phyloP scores from a whole-genome alignment of 202 grass and related monocot species.

The Setaria viridis region DNA sequence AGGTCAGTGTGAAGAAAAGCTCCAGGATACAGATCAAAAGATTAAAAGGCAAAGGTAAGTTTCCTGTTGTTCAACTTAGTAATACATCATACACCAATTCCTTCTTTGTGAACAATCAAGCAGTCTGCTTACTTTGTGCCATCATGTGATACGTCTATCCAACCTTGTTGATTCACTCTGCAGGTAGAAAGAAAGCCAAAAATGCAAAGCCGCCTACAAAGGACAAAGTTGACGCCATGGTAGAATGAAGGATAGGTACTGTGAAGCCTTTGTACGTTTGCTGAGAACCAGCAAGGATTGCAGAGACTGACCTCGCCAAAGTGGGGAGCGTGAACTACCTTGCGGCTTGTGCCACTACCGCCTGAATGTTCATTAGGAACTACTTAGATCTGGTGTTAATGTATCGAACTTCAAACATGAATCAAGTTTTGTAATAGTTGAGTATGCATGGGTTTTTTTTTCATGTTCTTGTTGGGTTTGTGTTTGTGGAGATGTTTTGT shows the following conservation, averaged over 20 bases:
- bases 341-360: not conserved
- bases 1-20: constrained; percentile 69
- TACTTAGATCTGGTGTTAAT: constrained; percentile 33
- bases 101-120: constrained; percentile 2
- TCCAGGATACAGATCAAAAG: constrained; percentile 73
- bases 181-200: constrained; percentile 70
- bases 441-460: not conserved
- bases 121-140: not conserved
- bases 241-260: constrained; percentile 48
- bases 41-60: constrained; percentile 72
- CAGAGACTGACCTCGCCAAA: not conserved
- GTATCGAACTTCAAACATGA: constrained; percentile 35
- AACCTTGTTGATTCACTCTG: constrained; percentile 4
- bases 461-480: not conserved
- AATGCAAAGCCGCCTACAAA: constrained; percentile 42
- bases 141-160: constrained; percentile 6
- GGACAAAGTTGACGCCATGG: constrained; percentile 57
- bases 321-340: not conserved
- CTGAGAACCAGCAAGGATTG: constrained; percentile 14
- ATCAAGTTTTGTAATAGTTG: not conserved
- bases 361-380: constrained; percentile 37
- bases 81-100: not conserved
- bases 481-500: not conserved
- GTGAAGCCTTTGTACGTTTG: constrained; percentile 4
- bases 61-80: not conserved